Percentiles rank a stretch among this genome's conserved stretches.
Evolutionary conservation across 345 rosid species (phyloP).

Genomic region (Viola odorata): DNA sequence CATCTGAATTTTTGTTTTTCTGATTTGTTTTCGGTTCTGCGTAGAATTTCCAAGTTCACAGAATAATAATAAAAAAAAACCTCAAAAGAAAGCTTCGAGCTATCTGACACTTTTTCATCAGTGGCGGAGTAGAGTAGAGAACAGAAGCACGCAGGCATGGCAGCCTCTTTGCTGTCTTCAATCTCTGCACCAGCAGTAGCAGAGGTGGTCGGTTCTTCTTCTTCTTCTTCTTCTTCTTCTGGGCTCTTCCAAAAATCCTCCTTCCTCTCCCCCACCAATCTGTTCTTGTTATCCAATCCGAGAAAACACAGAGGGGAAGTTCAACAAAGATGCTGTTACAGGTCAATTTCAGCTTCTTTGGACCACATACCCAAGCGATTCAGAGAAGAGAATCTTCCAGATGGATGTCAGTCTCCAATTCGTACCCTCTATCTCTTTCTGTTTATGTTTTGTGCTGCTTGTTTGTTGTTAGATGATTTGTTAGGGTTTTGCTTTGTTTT

Average conservation of each 20-base stretch:
- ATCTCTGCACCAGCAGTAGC: conserved; percentile 31
- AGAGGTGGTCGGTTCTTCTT: conserved; percentile 16
- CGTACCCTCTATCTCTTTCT: neutral
- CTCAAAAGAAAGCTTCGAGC: no score
- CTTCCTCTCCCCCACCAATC: conserved; percentile 38
- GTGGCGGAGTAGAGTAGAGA: neutral
- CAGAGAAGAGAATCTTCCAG: conserved; percentile 65
- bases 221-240: no score
- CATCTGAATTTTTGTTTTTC: no score
- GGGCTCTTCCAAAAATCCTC: conserved; percentile 33
- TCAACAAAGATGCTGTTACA: conserved; percentile 22
- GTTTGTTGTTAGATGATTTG: neutral
- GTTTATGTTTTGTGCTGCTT: neutral
- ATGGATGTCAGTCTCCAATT: conserved; percentile 50
- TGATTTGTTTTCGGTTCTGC: no score
- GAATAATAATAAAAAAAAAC: no score
- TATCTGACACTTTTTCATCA: neutral
- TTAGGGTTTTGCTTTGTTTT: neutral
- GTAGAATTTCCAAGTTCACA: no score
- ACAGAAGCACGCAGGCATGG: conserved; percentile 29
- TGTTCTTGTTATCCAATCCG: conserved; percentile 17
- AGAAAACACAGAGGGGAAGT: conserved; percentile 5
- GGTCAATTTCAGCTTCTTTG: conserved; percentile 36
- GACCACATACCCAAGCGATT: conserved; percentile 78
- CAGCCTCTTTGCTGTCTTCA: conserved; percentile 48